These are phyloP conservation scores for Lyophyllum atratum DNA, from an alignment of 768 basidiomycete species.

Conservation along the genomic window DNA sequence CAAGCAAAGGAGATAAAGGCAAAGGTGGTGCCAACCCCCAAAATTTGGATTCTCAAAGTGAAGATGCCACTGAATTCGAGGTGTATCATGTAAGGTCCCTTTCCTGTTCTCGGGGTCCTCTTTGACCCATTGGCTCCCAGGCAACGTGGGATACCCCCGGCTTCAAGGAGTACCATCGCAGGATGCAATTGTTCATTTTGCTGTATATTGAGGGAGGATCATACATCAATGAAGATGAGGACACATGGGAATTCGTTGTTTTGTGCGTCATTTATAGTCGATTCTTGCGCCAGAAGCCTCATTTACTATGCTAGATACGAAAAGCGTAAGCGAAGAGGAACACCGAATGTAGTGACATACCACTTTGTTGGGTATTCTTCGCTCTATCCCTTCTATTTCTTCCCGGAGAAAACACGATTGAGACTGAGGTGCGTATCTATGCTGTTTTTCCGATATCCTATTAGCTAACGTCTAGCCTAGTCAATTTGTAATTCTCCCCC, in stretches of 20 bases:
- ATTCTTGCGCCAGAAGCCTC: background rate
- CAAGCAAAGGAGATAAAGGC: slow-evolving; percentile 47
- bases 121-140: slow-evolving; percentile 38
- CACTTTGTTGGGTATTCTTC: slow-evolving; percentile 96
- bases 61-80: slow-evolving; percentile 77
- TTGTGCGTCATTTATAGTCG: slow-evolving; percentile 53
- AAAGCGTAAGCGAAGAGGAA: slow-evolving; percentile 64
- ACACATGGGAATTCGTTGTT: slow-evolving; percentile 90
- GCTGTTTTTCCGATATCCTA: background rate
- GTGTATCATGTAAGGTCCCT: slow-evolving; percentile 80
- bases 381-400: slow-evolving; percentile 94
- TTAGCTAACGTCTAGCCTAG: slow-evolving; percentile 38
- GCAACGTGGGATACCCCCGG: slow-evolving; percentile 83
- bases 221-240: slow-evolving; percentile 93
- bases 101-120: background rate
- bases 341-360: slow-evolving; percentile 60
- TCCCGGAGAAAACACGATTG: slow-evolving; percentile 86
- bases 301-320: slow-evolving; percentile 62
- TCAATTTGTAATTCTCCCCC: slow-evolving; percentile 92
- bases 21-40: slow-evolving; percentile 47
- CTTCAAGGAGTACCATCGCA: slow-evolving; percentile 87
- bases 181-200: slow-evolving; percentile 93
- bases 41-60: slow-evolving; percentile 47
- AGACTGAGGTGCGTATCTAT: slow-evolving; percentile 68
- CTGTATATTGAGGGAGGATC: slow-evolving; percentile 96